These are phyloP conservation scores for Gossypium schwendimanii DNA, from an alignment of 441 rosid species.

Conservation along the genomic window DNA sequence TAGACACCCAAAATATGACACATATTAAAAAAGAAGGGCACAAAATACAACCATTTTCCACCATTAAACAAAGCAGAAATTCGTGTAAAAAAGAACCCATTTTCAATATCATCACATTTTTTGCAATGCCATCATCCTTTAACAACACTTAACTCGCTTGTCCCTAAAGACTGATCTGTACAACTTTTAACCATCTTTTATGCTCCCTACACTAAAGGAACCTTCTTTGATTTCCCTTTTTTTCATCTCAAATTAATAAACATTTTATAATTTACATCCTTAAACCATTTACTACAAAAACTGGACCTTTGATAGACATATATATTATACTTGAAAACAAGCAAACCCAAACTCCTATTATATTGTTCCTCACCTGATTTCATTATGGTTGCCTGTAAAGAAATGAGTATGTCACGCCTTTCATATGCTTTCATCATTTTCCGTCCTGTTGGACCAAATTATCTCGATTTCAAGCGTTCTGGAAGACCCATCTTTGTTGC, in stretches of 20 bases:
- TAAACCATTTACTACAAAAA: constrained; percentile 33
- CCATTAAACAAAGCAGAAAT: constrained; percentile 14
- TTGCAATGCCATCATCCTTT: not conserved
- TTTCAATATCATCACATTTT: constrained; percentile 2
- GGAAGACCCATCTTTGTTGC: constrained; percentile 51
- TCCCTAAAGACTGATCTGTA: constrained; percentile 2
- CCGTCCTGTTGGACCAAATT: constrained; percentile 58
- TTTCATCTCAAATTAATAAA: constrained; percentile 10
- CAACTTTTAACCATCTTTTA: constrained; percentile 15
- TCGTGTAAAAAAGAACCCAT: constrained; percentile 2
- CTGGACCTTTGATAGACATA: constrained; percentile 23
- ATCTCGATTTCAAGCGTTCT: constrained; percentile 78
- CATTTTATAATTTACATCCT: constrained; percentile 30
- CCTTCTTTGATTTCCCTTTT: not conserved
- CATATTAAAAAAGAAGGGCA: not conserved
- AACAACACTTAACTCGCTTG: constrained; percentile 1
- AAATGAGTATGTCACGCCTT: not conserved
- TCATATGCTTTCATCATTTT: constrained; percentile 22
- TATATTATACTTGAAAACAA: constrained; percentile 20
- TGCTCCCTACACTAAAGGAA: constrained; percentile 5
- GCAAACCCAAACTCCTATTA: constrained; percentile 11
- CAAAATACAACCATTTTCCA: not conserved
- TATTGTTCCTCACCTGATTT: constrained; percentile 10
- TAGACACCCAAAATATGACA: not conserved
- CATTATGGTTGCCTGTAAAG: constrained; percentile 10